Evolutionary conservation across 2,329 filamentous ascomycete genomes (phyloP), one percentile per base, ranked within the genome.

Genomic region (Fusarium camptoceras): DNA sequence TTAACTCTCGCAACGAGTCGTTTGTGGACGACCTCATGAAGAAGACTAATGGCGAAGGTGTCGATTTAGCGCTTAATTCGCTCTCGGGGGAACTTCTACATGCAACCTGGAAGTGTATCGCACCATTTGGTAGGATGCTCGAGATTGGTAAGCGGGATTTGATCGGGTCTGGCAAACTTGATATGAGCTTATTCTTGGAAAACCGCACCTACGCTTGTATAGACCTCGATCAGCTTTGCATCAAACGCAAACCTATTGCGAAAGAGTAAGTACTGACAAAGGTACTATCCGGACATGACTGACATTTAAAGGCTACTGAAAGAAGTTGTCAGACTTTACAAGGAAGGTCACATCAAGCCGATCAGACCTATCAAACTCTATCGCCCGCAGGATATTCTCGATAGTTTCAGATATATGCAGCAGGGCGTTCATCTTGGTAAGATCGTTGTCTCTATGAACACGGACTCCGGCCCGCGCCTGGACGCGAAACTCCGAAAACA

Each of bases 331-430:
- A 9, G n/a, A 3, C 18, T 58, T 11, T 55, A 58, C 8, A 25
- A 43, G 3, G 22, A 25, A 10, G 48, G 28, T 1, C 12, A 44
- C 2, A 59, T 59, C 8, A 11, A 9, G 5, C 48, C 55, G 1
- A 44, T 59, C 5, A n/a, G 48, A 16, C 55, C 55, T 2, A 58
- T 54, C 14, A 54, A 58, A 25, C 37, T 58, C 6, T 58, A 43
- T 22, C 9, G 6, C 3, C 28, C 48, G 3, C 18, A 34, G 3
- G 49, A 43, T 8, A 58, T 58, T 2, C 48, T 55, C 28, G 55
- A 58, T 15, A 27, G 48, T 28, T 59, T 59, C 24, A 55, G 55
- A 9, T 55, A 44, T 4, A 55, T 59, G 48, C 55, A 59, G n/a
- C 55, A 59, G 14, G 55, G 48, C 1, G 28, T 55, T 4, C 55